These are phyloP conservation scores for Clonostachys rosea DNA, from an alignment of 2,329 filamentous ascomycete species.

Conservation along the genomic window DNA sequence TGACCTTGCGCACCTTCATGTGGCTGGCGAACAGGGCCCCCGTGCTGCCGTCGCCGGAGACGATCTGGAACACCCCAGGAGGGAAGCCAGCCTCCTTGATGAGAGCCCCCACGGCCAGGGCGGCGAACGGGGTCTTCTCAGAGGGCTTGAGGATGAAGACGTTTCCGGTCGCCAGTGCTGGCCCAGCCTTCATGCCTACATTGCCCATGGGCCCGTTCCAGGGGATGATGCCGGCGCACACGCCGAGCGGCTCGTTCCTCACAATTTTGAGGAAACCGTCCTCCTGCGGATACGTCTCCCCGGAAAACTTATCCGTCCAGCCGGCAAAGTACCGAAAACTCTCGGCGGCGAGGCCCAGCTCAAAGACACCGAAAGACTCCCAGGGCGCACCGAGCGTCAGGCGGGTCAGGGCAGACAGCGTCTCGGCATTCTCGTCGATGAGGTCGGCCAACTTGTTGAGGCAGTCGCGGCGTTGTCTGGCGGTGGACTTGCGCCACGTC, in stretches of 20 bases:
- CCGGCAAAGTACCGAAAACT: constrained; percentile 17
- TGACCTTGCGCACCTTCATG: constrained; percentile 45
- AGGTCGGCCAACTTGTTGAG: constrained; percentile 38
- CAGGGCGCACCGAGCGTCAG: constrained; percentile 40
- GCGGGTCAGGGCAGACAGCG: constrained; percentile 30
- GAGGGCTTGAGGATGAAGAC: constrained; percentile 36
- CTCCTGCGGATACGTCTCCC: constrained; percentile 31
- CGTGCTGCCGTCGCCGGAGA: constrained; percentile 31
- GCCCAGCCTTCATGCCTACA: constrained; percentile 25
- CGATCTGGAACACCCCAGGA: constrained; percentile 32
- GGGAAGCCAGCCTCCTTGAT: constrained; percentile 34
- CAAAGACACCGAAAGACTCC: constrained; percentile 35
- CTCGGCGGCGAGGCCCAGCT: constrained; percentile 20
- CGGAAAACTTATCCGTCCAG: constrained; percentile 30
- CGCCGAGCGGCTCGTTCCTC: constrained; percentile 24
- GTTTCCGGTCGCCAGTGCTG: constrained; percentile 34
- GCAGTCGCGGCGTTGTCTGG: constrained; percentile 27
- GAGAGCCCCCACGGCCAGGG: constrained; percentile 25
- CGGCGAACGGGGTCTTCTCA: constrained; percentile 31
- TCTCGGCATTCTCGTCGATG: constrained; percentile 25
- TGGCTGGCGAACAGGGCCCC: constrained; percentile 15
- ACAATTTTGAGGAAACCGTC: constrained; percentile 37
- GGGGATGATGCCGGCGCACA: constrained; percentile 35
- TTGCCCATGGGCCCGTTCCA: constrained; percentile 44
- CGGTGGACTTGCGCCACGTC: constrained; percentile 29